These are phyloP conservation scores for Aureobasidium sp. DNA, from an alignment of 2,329 filamentous ascomycete genomes.

Conservation along the genomic window DNA sequence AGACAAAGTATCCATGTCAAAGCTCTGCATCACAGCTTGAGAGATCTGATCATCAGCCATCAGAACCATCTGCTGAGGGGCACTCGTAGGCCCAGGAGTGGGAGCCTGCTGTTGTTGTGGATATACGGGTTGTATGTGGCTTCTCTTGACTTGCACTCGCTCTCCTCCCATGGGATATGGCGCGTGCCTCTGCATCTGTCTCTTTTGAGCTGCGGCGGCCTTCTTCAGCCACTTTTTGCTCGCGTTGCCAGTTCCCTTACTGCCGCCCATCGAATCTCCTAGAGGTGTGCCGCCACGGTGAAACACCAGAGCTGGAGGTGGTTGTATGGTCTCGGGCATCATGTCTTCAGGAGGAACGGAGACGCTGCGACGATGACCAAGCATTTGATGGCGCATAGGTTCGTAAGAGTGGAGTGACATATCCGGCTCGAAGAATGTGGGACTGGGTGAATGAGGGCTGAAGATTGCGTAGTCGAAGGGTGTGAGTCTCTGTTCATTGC, in stretches of 20 bases:
- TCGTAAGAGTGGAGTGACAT: not conserved
- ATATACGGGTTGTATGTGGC: not conserved
- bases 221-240: not conserved
- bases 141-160: not conserved
- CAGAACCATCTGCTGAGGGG: not conserved
- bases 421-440: not conserved
- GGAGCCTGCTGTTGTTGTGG: not conserved
- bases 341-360: slow-evolving; percentile 9
- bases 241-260: not conserved
- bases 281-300: slow-evolving; percentile 2
- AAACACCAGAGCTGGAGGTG: slow-evolving; percentile 3
- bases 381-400: slow-evolving; percentile 11
- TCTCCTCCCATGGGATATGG: not conserved
- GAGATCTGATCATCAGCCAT: not conserved
- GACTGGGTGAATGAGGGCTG: not conserved
- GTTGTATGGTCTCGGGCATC: not conserved
- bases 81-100: not conserved
- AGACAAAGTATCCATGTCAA: not conserved
- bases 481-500: not conserved
- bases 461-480: not conserved
- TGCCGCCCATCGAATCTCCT: not conserved
- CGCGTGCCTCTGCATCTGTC: not conserved
- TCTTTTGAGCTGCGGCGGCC: not conserved
- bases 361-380: slow-evolving; percentile 9
- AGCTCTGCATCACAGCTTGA: not conserved